Evolutionary conservation across 2,329 filamentous ascomycete genomes (phyloP).

Genomic region (Pseudocercospora fijiensis): DNA sequence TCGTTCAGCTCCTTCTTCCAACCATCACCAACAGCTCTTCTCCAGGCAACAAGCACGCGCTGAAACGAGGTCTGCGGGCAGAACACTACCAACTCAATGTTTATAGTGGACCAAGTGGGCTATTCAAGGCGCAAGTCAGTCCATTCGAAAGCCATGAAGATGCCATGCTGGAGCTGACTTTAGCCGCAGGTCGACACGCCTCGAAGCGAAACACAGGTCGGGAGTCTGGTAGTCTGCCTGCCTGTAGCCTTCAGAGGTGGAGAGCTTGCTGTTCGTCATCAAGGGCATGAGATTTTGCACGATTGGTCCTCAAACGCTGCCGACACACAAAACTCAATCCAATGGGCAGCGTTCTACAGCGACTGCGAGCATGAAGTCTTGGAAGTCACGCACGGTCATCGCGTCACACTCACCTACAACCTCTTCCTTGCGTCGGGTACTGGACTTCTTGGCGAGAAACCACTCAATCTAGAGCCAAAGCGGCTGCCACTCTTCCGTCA

Average conservation of each 20-base stretch:
- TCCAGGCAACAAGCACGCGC: background rate
- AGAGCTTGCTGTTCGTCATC: slow-evolving; percentile 11
- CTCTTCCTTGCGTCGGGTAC: slow-evolving; percentile 47
- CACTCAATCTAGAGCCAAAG: background rate
- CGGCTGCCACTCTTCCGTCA: background rate
- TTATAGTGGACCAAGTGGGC: slow-evolving; percentile 11
- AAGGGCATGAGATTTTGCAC: slow-evolving; percentile 9
- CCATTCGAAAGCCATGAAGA: background rate
- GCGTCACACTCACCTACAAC: slow-evolving; percentile 62
- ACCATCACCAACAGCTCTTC: background rate
- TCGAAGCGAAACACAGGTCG: slow-evolving; percentile 4
- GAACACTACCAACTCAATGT: slow-evolving; percentile 16
- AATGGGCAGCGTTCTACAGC: slow-evolving; percentile 56
- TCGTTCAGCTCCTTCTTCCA: slow-evolving; percentile 50
- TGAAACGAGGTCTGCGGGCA: slow-evolving; percentile 5
- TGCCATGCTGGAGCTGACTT: background rate
- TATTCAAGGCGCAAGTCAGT: slow-evolving; percentile 9
- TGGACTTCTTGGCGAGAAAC: slow-evolving; percentile 32
- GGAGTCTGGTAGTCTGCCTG: slow-evolving; percentile 13
- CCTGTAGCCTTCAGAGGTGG: slow-evolving; percentile 5
- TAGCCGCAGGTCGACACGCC: slow-evolving; percentile 5
- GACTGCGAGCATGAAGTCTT: slow-evolving; percentile 56
- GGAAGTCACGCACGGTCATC: slow-evolving; percentile 53
- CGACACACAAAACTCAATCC: slow-evolving; percentile 19
- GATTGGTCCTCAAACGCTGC: slow-evolving; percentile 3